These are phyloP conservation scores for Mariannaea sp. DNA, from an alignment of 2,329 filamentous ascomycete species.

Conservation along the genomic window DNA sequence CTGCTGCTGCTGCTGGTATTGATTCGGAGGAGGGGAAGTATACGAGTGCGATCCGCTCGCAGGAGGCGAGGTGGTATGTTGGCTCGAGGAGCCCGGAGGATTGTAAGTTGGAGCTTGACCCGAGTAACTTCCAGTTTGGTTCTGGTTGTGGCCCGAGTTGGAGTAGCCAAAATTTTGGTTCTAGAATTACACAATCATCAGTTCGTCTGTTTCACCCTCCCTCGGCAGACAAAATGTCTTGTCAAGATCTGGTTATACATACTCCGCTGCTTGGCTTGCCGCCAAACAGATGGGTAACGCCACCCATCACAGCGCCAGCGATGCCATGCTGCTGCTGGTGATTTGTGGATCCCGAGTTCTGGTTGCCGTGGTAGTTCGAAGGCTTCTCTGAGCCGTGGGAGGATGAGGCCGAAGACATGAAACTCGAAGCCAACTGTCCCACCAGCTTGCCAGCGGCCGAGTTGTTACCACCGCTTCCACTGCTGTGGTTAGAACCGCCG, in stretches of 20 bases:
- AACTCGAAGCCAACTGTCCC: slow-evolving; percentile 59
- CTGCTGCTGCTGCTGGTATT: slow-evolving; percentile 32
- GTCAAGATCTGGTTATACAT: slow-evolving; percentile 26
- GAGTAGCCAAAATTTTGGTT: slow-evolving; percentile 68
- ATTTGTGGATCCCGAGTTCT: slow-evolving; percentile 45
- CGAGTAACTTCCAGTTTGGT: slow-evolving; percentile 57
- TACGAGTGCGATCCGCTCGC: slow-evolving; percentile 26
- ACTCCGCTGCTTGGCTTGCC: slow-evolving; percentile 48
- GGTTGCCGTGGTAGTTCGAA: slow-evolving; percentile 56
- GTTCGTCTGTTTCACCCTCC: slow-evolving; percentile 4
- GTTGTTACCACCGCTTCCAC: slow-evolving; percentile 41
- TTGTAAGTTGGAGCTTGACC: slow-evolving; percentile 62
- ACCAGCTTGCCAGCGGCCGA: slow-evolving; percentile 60
- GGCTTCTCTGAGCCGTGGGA: slow-evolving; percentile 47
- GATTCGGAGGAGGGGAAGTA: slow-evolving; percentile 30
- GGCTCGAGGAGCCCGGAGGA: slow-evolving; percentile 39
- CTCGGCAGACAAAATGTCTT: neutral
- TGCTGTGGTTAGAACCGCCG: slow-evolving; percentile 39
- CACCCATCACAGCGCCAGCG: slow-evolving; percentile 59
- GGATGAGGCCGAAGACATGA: slow-evolving; percentile 52
- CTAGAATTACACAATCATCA: slow-evolving; percentile 38
- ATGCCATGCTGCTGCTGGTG: slow-evolving; percentile 54
- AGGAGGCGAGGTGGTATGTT: slow-evolving; percentile 34
- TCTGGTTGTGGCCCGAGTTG: slow-evolving; percentile 54
- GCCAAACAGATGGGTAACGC: slow-evolving; percentile 59